Evolutionary conservation across 331 rosid species (phyloP), one percentile per base, ranked within the genome.

Genomic region (Spiraea crenata): DNA sequence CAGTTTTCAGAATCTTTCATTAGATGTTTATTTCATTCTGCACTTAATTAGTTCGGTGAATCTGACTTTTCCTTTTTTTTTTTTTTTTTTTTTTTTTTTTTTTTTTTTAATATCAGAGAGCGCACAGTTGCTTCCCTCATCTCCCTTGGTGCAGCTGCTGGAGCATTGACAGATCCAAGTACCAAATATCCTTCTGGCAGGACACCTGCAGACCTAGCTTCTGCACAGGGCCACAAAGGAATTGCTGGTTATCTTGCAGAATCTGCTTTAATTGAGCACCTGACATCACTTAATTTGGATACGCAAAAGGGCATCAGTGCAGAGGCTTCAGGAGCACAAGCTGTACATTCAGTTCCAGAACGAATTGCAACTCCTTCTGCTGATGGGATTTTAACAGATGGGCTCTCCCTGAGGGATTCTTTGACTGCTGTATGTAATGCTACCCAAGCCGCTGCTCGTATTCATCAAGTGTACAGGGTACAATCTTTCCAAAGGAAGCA

Each of bases 211-310:
- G 98, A 90, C 75, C 85, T 92, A 69, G 96, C 98, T 39, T 90
- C 90, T 61, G 82, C 69, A 48, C 83, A 76, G 55, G 96, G 96
- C 65, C 96, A 90, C 82, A 92, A 92, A 78, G 98, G 96, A 71
- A 92, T 92, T 65, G 89, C 96, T 50, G 98, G 97, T 65, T 90
- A 82, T 84, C 96, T 92, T 67, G 90, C 96, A 48, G 93, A 90
- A 58, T 79, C 84, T 75, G 80, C 76, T 25, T 70, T 90, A 63
- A 84, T 82, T 67, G 79, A 82, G 19, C 96, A 86, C 46, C 90
- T 90, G 35, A 20, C 57, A 71, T 82, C 81, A 72, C 79, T 92
- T 74, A 80, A 82, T 67, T 70, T 92, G 84, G 86, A 85, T 58
- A 44, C 58, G 3, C 74, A 62, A 78, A 82, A 82, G 40, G 70